Conservation (phyloP, 1,284 basidiomycete genomes). For the Apiotrichum siamense region DNA sequence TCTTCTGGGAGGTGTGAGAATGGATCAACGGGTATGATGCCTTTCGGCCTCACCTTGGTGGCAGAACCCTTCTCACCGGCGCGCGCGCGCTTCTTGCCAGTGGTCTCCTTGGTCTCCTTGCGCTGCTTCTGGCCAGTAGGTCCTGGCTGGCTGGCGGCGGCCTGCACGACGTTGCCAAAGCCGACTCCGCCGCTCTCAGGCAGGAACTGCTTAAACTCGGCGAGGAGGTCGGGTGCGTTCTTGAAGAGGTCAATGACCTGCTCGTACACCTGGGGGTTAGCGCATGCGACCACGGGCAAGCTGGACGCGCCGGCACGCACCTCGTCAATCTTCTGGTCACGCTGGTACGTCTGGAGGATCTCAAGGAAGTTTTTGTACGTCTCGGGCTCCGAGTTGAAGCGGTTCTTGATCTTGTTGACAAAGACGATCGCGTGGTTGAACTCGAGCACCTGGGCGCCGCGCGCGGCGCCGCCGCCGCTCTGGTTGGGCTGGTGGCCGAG, state of each 20-base stretch:
- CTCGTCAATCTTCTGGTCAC: slow-evolving; percentile 83
- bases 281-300: not conserved
- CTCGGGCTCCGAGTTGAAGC: slow-evolving; percentile 84
- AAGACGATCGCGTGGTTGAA: slow-evolving; percentile 98
- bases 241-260: slow-evolving; percentile 92
- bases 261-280: slow-evolving; percentile 64
- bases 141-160: slow-evolving; percentile 13
- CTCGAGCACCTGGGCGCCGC: slow-evolving; percentile 55
- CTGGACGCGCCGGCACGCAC: slow-evolving; percentile 52
- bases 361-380: slow-evolving; percentile 98
- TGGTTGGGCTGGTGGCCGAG: slow-evolving; percentile 18
- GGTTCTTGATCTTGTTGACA: slow-evolving; percentile 96
- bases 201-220: slow-evolving; percentile 94
- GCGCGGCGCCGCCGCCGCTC: slow-evolving; percentile 30
- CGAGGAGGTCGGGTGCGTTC: slow-evolving; percentile 83
- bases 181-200: slow-evolving; percentile 56
- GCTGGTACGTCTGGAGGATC: slow-evolving; percentile 95
- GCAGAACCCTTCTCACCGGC: slow-evolving; percentile 50
- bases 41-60: slow-evolving; percentile 24
- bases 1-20: slow-evolving; percentile 14
- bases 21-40: too few relatives aligned
- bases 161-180: slow-evolving; percentile 34
- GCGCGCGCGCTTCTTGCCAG: slow-evolving; percentile 33
- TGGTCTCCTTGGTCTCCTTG: slow-evolving; percentile 39
- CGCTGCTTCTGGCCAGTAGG: slow-evolving; percentile 26